These are phyloP conservation scores for Dillenia suffruticosa DNA, from an alignment of 164 flowering plant genomes.

Conservation along the genomic window DNA sequence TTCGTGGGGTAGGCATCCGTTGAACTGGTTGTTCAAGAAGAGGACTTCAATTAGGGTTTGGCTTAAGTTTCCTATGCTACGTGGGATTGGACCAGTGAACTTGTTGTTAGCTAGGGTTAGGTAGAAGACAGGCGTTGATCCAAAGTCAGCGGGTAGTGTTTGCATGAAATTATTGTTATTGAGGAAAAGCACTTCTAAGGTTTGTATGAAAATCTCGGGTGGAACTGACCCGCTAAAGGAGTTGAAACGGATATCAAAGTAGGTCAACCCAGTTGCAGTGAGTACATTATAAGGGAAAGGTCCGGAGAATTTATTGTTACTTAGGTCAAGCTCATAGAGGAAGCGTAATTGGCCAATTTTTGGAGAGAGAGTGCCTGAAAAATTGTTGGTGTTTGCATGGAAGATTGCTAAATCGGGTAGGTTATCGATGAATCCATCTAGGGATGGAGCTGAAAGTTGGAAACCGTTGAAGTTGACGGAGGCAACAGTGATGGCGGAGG, in stretches of 20 bases:
- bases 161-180: conserved; percentile 54
- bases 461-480: conserved; percentile 49
- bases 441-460: conserved; percentile 32
- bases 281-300: conserved; percentile 40
- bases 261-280: conserved; percentile 23
- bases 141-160: conserved; percentile 26
- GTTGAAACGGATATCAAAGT: conserved; percentile 57
- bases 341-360: conserved; percentile 30
- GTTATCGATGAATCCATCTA: conserved; percentile 40
- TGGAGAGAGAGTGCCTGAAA: conserved; percentile 34
- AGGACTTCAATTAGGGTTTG: conserved; percentile 34
- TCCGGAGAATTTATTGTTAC: conserved; percentile 59
- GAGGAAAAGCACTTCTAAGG: conserved; percentile 47
- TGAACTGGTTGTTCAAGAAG: conserved; percentile 39
- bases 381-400: conserved; percentile 62
- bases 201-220: conserved; percentile 30
- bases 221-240: conserved; percentile 48
- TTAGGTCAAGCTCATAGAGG: conserved; percentile 61
- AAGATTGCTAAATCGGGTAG: conserved; percentile 56
- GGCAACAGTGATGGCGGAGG: conserved; percentile 33
- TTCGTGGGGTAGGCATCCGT: conserved; percentile 58
- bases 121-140: conserved; percentile 18
- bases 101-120: conserved; percentile 68
- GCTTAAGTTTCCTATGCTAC: conserved; percentile 23
- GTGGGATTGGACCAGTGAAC: conserved; percentile 48